Percentiles rank a stretch among this genome's conserved stretches.
phyloP scores from a whole-genome alignment of 2,329 filamentous ascomycete species.

The Stachybotrys echinatus region DNA sequence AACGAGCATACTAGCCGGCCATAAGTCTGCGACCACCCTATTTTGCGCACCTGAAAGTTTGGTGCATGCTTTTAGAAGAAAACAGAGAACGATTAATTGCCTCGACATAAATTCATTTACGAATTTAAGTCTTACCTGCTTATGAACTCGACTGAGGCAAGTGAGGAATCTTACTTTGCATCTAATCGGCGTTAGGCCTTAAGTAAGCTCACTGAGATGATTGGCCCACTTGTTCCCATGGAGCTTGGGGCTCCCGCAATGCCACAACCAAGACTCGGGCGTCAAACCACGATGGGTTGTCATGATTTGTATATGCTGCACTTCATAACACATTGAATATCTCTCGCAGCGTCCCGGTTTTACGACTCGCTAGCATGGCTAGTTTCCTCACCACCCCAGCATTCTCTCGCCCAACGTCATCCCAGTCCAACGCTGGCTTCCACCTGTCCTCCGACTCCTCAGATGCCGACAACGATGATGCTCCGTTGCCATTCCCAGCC shows the following conservation, averaged over 20 bases:
- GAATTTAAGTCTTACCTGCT: too few species aligned
- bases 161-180: too few species aligned
- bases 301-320: background rate
- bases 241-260: background rate
- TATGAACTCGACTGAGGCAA: too few species aligned
- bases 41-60: too few species aligned
- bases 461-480: slow-evolving; percentile 48
- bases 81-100: too few species aligned
- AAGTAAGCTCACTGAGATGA: background rate
- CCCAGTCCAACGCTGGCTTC: slow-evolving; percentile 27
- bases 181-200: background rate
- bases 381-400: slow-evolving; percentile 19
- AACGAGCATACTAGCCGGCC: too few species aligned
- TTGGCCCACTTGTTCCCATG: background rate
- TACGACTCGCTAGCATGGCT: slow-evolving; percentile 14
- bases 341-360: slow-evolving; percentile 1
- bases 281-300: too few species aligned
- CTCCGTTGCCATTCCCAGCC: slow-evolving; percentile 79
- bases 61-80: too few species aligned
- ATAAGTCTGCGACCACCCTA: too few species aligned
- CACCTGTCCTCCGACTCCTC: slow-evolving; percentile 35
- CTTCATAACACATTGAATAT: background rate
- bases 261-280: background rate
- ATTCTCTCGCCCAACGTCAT: slow-evolving; percentile 16
- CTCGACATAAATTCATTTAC: too few species aligned